phyloP scores from a whole-genome alignment of 805 yeast species.

The Blastobotrys chiropterorum region DNA sequence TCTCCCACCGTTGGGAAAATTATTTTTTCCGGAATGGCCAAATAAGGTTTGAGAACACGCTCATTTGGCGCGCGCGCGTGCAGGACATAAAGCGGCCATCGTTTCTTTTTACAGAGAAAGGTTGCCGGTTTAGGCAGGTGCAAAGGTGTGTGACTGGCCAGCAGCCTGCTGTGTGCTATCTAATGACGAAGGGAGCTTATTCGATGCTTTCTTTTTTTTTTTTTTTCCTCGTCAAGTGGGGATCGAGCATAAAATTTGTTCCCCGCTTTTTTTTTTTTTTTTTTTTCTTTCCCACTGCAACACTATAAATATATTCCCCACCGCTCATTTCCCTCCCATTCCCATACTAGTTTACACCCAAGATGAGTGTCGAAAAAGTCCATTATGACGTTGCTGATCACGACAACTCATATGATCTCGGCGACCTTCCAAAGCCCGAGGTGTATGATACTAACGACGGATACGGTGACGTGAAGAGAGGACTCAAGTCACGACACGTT shows the following conservation, averaged over 20 bases:
- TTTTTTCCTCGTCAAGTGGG: neutral
- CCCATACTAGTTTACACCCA: too few relatives aligned
- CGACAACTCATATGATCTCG: neutral
- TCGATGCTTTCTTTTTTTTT: neutral
- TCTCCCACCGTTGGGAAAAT: neutral
- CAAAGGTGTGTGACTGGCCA: neutral
- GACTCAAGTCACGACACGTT: slow-evolving; percentile 53
- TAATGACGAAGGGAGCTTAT: neutral
- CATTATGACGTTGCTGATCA: neutral
- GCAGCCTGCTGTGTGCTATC: neutral
- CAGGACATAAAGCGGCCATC: neutral
- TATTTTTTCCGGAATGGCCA: neutral
- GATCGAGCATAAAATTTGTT: neutral
- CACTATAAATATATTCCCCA: neutral
- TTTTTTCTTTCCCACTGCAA: neutral
- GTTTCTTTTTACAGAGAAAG: neutral
- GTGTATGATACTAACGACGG: neutral
- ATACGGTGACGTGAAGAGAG: slow-evolving; percentile 22
- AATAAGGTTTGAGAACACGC: neutral
- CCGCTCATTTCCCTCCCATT: neutral
- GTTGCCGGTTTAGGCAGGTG: neutral
- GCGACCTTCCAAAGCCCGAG: neutral
- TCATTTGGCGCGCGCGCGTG: neutral
- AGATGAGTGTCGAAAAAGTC: neutral
- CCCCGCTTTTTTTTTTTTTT: too few relatives aligned